phyloP scores from a whole-genome alignment of 1,284 basidiomycete species.

The Rhodotorula sp. region DNA sequence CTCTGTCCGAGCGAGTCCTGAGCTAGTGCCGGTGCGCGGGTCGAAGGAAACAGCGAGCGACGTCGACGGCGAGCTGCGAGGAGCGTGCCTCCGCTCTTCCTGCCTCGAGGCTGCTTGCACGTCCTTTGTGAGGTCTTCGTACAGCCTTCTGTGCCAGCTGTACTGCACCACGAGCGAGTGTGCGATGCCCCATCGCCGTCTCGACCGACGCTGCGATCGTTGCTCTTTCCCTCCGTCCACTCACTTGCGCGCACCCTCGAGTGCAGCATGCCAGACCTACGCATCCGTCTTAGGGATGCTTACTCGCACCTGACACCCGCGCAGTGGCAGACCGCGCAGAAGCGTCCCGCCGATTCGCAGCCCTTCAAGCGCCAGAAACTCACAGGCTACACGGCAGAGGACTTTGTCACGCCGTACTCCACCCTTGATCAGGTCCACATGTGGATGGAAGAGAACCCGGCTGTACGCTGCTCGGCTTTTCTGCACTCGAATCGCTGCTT shows the following conservation, averaged over 20 bases:
- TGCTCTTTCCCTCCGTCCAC: background rate
- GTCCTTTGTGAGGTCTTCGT: background rate
- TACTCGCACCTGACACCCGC: background rate
- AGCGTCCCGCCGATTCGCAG: background rate
- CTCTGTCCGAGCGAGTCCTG: background rate
- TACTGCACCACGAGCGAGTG: too few species aligned
- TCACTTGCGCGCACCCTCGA: background rate
- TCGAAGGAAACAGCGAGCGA: background rate
- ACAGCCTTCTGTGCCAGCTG: background rate
- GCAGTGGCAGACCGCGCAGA: slow-evolving; percentile 1
- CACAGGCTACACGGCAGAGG: background rate
- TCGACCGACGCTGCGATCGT: background rate
- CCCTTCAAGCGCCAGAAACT: background rate
- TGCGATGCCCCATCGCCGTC: too few species aligned
- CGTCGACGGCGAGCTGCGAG: background rate
- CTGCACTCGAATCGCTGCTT: background rate
- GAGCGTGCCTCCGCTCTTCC: too few species aligned
- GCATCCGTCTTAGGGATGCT: background rate
- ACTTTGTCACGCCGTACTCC: background rate
- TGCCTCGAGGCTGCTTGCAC: too few species aligned
- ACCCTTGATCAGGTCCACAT: background rate
- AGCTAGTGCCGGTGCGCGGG: background rate
- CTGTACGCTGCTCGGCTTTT: background rate
- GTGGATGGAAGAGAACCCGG: background rate
- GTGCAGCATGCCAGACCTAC: background rate